These are phyloP conservation scores for Datura wrightii DNA, from an alignment of 257 asterid species.

Conservation along the genomic window DNA sequence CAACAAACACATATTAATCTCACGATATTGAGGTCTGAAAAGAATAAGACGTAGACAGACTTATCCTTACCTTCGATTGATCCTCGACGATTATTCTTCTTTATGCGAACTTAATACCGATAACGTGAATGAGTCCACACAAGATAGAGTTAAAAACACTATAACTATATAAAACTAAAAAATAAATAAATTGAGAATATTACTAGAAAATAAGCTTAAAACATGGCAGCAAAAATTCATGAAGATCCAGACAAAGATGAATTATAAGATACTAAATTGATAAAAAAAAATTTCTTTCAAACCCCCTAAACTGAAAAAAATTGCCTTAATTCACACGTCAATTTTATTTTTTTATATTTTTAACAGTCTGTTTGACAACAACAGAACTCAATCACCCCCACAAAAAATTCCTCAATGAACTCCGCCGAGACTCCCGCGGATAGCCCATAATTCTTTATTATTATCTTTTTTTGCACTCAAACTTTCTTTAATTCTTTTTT, in stretches of 20 bases:
- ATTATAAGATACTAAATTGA: background rate
- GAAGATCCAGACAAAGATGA: background rate
- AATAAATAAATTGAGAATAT: background rate
- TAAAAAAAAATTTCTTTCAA: no score
- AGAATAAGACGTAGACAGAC: no score
- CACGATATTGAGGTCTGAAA: no score
- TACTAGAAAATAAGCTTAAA: background rate
- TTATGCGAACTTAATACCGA: no score
- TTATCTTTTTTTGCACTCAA: background rate
- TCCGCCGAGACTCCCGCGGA: slow-evolving; percentile 80
- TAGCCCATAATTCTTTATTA: slow-evolving; percentile 39
- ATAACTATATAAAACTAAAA: background rate
- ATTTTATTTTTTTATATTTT: background rate
- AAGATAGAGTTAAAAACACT: background rate
- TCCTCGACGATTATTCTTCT: no score
- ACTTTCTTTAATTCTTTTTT: background rate
- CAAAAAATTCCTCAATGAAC: slow-evolving; percentile 34
- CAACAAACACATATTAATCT: no score
- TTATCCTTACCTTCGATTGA: no score
- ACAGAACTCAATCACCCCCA: background rate
- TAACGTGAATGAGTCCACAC: no score
- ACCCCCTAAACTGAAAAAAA: background rate
- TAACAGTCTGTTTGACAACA: background rate
- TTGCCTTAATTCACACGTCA: slow-evolving; percentile 30
- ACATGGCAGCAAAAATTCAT: slow-evolving; percentile 23